Base-by-base conservation (phyloP, 352 stramenopile species). In the Phytophthora fragariae region DNA sequence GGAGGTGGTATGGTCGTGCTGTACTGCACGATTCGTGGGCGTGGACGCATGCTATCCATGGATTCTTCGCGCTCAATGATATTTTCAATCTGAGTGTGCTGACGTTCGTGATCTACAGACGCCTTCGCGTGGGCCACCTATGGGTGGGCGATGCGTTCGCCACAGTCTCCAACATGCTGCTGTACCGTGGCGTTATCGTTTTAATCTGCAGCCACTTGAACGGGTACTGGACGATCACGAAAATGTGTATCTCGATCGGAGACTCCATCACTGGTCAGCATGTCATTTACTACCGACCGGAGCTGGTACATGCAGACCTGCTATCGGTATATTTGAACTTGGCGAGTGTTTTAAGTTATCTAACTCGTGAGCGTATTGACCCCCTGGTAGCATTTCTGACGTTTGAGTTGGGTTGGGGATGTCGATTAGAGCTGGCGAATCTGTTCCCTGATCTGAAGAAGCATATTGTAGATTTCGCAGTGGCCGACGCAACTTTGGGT, bases 121-220 rank as follows among this genome's bases (percentile, higher is more conserved):
- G 80, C 44, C 49, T 75, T 0, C 72, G 67, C 3, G 49, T 54
- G 1, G 68, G 75, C 19, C 70, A 77, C 27, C n/a, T 82, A 21
- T 86, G 79, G 80, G 67, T 87, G 15, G 77, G 80, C 10, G 75
- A 80, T 39, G 77, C 77, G 1, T 85, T 87, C 50, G 66, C 71
- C 11, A 70, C 65, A 0, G 70, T 85, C 15, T 84, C 80, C 0
- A 76, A 66, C 2, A 67, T 68, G 50, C 62, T 87, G 1, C 5
- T 83, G 0, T 61, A 73, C 24, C 80, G 77, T 11, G 80, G 80
- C 2, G 35, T 80, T 2, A 35, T 78, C 11, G 65, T 84, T 1
- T 12, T 82, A 2, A 2, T 85, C 19, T 75, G 72, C 50, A 81
- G 67, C 27, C 52, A 68, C 0, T 35, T 86, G 15, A 81, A 84